A percentile compares a stretch with the other conserved stretches of the same genome.
phyloP scores from a whole-genome alignment of 148 eudicot species.

The Bassia scoparia region DNA sequence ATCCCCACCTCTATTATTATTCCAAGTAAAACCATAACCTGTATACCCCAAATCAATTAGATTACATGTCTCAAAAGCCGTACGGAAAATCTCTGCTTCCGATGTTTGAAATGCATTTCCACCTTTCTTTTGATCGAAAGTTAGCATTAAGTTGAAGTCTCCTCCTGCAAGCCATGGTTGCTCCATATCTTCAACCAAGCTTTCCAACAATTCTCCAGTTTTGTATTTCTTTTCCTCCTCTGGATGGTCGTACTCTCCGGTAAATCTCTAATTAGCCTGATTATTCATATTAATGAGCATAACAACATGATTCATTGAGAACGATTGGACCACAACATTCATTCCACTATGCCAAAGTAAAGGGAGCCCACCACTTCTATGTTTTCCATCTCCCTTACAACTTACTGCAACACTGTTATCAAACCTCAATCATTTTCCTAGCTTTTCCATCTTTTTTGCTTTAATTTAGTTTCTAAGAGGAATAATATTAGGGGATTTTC shows the following conservation, averaged over 20 bases:
- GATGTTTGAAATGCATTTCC: neutral
- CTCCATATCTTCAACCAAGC: accelerated
- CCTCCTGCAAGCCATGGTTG: accelerated
- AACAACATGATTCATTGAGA: neutral
- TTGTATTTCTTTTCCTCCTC: neutral
- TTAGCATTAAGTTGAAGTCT: neutral
- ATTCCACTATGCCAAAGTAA: accelerated
- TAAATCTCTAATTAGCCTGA: neutral
- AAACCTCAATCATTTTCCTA: neutral
- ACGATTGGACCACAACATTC: accelerated
- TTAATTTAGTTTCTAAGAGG: neutral
- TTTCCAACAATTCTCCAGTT: neutral
- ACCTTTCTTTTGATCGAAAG: neutral
- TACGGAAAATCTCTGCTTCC: neutral
- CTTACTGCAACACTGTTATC: neutral
- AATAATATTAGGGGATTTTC: neutral
- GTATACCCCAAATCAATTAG: neutral
- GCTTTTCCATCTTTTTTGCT: neutral
- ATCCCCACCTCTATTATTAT: neutral
- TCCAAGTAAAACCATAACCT: neutral
- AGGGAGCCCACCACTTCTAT: neutral
- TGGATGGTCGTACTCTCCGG: neutral
- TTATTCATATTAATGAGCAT: neutral
- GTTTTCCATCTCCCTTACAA: neutral
- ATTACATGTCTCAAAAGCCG: neutral